These are phyloP conservation scores for Pythium dissimile DNA, from an alignment of 352 stramenopile genomes.

Conservation along the genomic window DNA sequence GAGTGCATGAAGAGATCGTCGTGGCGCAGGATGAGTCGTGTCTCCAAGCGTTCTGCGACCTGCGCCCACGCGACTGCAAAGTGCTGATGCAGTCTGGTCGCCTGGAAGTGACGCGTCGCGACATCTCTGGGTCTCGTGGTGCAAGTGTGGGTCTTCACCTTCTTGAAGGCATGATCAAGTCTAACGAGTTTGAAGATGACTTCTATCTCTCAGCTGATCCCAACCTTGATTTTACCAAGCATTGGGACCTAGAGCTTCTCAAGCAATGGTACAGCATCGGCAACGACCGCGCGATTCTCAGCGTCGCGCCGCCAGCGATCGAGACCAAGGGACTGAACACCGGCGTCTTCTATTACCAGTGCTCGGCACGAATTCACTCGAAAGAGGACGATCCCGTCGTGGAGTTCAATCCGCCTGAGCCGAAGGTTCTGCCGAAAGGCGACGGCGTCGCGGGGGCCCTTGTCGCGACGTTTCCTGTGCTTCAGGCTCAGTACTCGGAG, in stretches of 20 bases:
- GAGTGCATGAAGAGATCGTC: slow-evolving; percentile 71
- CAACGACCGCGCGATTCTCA: slow-evolving; percentile 81
- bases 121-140: slow-evolving; percentile 57
- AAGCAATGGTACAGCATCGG: slow-evolving; percentile 79
- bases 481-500: slow-evolving; percentile 82
- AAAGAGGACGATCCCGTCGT: slow-evolving; percentile 59
- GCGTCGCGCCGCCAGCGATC: slow-evolving; percentile 55
- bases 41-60: slow-evolving; percentile 54
- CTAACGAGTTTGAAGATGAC: slow-evolving; percentile 27
- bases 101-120: slow-evolving; percentile 47
- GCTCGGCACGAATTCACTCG: slow-evolving; percentile 77
- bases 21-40: slow-evolving; percentile 58
- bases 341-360: slow-evolving; percentile 57
- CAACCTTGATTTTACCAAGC: slow-evolving; percentile 57
- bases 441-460: background rate
- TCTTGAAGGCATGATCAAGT: slow-evolving; percentile 59
- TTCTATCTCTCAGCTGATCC: slow-evolving; percentile 81
- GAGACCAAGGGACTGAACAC: slow-evolving; percentile 36
- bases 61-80: slow-evolving; percentile 41
- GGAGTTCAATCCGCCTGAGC: slow-evolving; percentile 76
- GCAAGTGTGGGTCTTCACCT: slow-evolving; percentile 49
- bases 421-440: slow-evolving; percentile 4
- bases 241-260: slow-evolving; percentile 73
- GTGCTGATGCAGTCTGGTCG: slow-evolving; percentile 43
- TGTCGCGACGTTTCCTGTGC: slow-evolving; percentile 36